phyloP scores from a whole-genome alignment of 2,329 filamentous ascomycete species.

The Hypoxylon sp. region DNA sequence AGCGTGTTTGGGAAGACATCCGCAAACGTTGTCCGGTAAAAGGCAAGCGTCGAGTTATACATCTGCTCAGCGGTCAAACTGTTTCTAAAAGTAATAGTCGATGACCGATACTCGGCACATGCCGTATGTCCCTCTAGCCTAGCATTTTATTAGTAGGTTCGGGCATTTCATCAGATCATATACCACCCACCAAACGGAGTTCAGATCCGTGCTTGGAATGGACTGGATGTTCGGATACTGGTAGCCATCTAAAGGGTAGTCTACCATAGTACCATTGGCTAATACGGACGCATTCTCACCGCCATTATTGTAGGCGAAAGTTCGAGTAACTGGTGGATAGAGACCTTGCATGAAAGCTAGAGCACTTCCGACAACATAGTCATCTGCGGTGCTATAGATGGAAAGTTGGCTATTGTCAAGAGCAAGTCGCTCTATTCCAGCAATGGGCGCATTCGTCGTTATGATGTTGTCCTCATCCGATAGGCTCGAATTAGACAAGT shows the following conservation, averaged over 20 bases:
- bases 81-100: slow-evolving; percentile 28
- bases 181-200: slow-evolving; percentile 63
- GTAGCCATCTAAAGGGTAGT: slow-evolving; percentile 81
- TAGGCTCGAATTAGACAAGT: slow-evolving; percentile 56
- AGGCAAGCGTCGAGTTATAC: slow-evolving; percentile 51
- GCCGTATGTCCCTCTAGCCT: slow-evolving; percentile 44
- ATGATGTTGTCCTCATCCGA: slow-evolving; percentile 46
- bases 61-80: slow-evolving; percentile 28
- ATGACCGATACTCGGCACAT: slow-evolving; percentile 42
- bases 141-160: slow-evolving; percentile 4
- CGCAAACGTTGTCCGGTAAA: slow-evolving; percentile 62
- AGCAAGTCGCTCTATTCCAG: slow-evolving; percentile 59
- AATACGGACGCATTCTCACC: slow-evolving; percentile 64
- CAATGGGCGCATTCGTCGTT: slow-evolving; percentile 58
- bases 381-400: slow-evolving; percentile 59
- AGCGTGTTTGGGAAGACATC: slow-evolving; percentile 59
- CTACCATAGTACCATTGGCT: slow-evolving; percentile 70
- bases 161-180: too few relatives aligned
- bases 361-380: slow-evolving; percentile 75
- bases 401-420: slow-evolving; percentile 66
- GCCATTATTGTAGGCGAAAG: slow-evolving; percentile 56
- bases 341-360: slow-evolving; percentile 86
- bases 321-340: slow-evolving; percentile 76
- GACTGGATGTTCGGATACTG: slow-evolving; percentile 81
- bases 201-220: slow-evolving; percentile 61